Base-by-base conservation (phyloP, 1,139 yeast species). In the Suhomyces maxii region DNA sequence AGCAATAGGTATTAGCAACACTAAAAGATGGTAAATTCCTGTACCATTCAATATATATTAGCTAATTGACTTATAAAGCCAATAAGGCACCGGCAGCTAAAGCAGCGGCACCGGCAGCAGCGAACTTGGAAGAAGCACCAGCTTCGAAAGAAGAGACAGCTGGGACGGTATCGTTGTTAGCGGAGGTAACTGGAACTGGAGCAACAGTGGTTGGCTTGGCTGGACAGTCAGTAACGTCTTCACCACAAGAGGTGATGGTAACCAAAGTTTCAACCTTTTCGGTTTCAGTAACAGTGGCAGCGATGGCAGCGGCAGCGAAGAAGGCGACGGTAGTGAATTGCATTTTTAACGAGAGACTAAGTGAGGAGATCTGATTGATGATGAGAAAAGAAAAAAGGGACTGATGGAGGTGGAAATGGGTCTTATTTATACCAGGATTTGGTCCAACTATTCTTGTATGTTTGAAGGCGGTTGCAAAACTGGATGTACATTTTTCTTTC, bases 11-110 rank as follows among this genome's bases (percentile, higher is more conserved):
- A 28, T 4, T 28, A 28, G n/a, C n/a, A 28, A 9, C n/a, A 28
- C 3, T 28, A 28, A 28, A 28, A 28, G 9, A 28, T 5, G 31
- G 31, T 28, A 6, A 9, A 3, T 28, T 9, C n/a, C 4, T 11
- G 9, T 6, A 28, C 31, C 31, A 28, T 2, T 28, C 3, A 18
- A n/a, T 18, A 9, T 18, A 44, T 42, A 53, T 46, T 48, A 49
- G 47, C 45, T 43, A 51, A 40, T 28, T 35, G 46, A 42, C 60
- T 63, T 60, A 63, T 60, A 62, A 61, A 56, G 66, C 64, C 60
- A 61, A 61, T 60, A 65, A 61, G 56, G 69, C 69, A 61, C 67
- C 68, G 49, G 68, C 69, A 54, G 65, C 67, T 54, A 63, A 52
- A 40, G 61, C 64, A 51, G 61, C 66, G 53, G 58, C 61, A 54